Evolutionary conservation across 2,329 filamentous ascomycete genomes (phyloP), one percentile per base, ranked within the genome.

Genomic region (Cladophialophora yegresii): DNA sequence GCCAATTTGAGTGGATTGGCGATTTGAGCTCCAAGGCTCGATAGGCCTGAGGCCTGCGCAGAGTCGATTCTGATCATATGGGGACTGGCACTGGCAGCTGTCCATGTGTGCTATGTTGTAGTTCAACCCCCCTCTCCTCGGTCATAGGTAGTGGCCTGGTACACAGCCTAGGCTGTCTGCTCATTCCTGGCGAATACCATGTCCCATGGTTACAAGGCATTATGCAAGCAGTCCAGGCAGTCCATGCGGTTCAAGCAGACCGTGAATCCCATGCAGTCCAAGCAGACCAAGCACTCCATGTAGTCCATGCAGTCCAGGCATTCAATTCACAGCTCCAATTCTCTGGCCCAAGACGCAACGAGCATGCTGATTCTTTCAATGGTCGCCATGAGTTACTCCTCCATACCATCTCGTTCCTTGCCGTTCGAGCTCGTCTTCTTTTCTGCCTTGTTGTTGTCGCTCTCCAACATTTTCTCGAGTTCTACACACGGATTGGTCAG

Each of bases 1-100:
- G 63, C 61, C 10, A 68, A 66, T 30, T n/a, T 64, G 54, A 66
- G 58, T 54, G 63, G 61, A 28, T 55, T 66, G 58, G 66, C 66
- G 45, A 54, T 68, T 43, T 68, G 47, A 28, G 3, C 3, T 3
- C 6, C 26, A 28, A 28, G 26, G 26, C 6, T 6, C 26, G 3
- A 28, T 3, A 6, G 26, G 26, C 26, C 26, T 28, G 26, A 28
- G 45, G n/a, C 8, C 22, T 30, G 30, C 12, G 16, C 43, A 1
- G 54, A 22, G 20, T 45, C 13, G n/a, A 20, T 33, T 26, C 28
- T 22, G n/a, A 6, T n/a, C n/a, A 54, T 22, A 2, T 13, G 30
- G 33, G 5, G 28, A 22, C 32, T 30, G 20, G 36, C 36, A 43
- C 26, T 28, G 36, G 13, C n/a, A 43, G 13, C n/a, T 43, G 8